These are phyloP conservation scores for Dipodascus geniculatus DNA, from an alignment of 805 yeast species.

Conservation along the genomic window DNA sequence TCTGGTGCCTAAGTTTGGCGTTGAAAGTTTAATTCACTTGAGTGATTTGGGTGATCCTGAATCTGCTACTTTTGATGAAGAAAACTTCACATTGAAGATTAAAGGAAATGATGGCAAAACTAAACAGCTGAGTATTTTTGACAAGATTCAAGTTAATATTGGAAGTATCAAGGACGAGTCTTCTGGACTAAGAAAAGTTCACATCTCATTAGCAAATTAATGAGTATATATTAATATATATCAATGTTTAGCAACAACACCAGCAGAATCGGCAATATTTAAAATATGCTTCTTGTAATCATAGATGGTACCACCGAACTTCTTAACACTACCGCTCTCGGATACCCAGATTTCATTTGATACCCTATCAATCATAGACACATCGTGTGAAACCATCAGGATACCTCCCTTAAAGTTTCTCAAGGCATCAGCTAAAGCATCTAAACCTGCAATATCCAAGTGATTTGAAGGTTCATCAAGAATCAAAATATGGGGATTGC, in stretches of 20 bases:
- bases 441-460: slow-evolving; percentile 95
- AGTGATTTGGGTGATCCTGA: slow-evolving; percentile 60
- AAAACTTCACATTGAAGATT: slow-evolving; percentile 56
- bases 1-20: slow-evolving; percentile 89
- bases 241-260: slow-evolving; percentile 83
- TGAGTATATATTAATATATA: too few relatives aligned
- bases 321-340: slow-evolving; percentile 69
- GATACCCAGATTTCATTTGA: slow-evolving; percentile 95
- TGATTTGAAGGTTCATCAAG: slow-evolving; percentile 98
- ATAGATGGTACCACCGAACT: slow-evolving; percentile 70
- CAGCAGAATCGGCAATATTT: slow-evolving; percentile 62
- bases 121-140: slow-evolving; percentile 55
- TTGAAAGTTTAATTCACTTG: slow-evolving; percentile 81
- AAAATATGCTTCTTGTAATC: slow-evolving; percentile 86
- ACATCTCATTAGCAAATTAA: slow-evolving; percentile 31
- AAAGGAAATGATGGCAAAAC: slow-evolving; percentile 32
- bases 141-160: slow-evolving; percentile 73
- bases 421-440: slow-evolving; percentile 86
- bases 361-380: slow-evolving; percentile 73
- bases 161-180: slow-evolving; percentile 72
- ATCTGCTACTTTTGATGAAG: slow-evolving; percentile 60
- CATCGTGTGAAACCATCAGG: slow-evolving; percentile 97
- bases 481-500: slow-evolving; percentile 81
- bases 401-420: slow-evolving; percentile 88
- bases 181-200: slow-evolving; percentile 89